These are phyloP conservation scores for Jimgerdemannia lactiflua DNA, from an alignment of 192 early-diverging fungal species.

Conservation along the genomic window DNA sequence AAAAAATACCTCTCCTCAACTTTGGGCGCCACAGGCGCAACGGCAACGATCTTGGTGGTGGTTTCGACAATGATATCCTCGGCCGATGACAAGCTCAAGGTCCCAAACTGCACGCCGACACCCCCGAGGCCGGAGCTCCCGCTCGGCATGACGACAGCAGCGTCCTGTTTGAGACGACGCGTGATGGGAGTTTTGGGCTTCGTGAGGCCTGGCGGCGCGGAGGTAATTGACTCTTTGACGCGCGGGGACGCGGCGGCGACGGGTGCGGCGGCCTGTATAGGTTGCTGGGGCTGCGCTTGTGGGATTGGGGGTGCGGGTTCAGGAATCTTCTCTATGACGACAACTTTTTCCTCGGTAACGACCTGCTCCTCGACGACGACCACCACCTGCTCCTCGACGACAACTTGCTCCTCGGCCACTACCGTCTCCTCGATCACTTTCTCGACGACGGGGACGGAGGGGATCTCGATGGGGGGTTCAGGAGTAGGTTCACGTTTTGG, in stretches of 20 bases:
- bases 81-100: conserved; percentile 50
- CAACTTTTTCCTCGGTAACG: too few relatives aligned
- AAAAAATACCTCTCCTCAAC: too few relatives aligned
- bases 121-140: conserved; percentile 56
- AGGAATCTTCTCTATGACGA: conserved; percentile 27
- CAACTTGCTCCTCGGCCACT: too few relatives aligned
- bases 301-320: conserved; percentile 27
- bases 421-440: too few relatives aligned
- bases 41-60: conserved; percentile 23
- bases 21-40: conserved; percentile 4
- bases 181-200: conserved; percentile 37
- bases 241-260: conserved; percentile 33
- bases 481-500: conserved; percentile 46
- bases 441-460: too few relatives aligned
- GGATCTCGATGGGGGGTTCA: too few relatives aligned
- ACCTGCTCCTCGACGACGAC: too few relatives aligned
- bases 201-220: conserved; percentile 35
- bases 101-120: conserved; percentile 82
- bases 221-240: conserved; percentile 15
- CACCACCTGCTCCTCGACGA: too few relatives aligned
- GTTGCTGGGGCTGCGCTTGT: conserved; percentile 12
- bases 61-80: conserved; percentile 46
- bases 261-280: conserved; percentile 5
- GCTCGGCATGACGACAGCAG: conserved; percentile 84
- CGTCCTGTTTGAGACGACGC: conserved; percentile 86